A percentile compares a stretch with the other conserved stretches of the same genome.
phyloP scores from a whole-genome alignment of 805 yeast species.

The Candida argentea region DNA sequence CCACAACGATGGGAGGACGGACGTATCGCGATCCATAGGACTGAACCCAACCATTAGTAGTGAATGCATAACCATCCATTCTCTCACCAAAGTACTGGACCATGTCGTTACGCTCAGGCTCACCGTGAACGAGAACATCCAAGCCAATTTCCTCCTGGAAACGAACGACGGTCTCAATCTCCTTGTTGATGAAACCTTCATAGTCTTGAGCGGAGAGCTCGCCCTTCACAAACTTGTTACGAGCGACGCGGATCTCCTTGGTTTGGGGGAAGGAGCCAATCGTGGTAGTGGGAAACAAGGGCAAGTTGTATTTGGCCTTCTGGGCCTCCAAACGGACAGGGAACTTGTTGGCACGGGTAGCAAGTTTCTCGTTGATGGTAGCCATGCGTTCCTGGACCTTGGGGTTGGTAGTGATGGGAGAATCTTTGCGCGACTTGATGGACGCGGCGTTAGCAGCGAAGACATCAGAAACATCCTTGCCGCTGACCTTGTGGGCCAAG shows the following conservation, averaged over 20 bases:
- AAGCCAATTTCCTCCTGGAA: constrained; percentile 99
- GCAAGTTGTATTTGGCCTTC: constrained; percentile 80
- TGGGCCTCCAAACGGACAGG: constrained; percentile 81
- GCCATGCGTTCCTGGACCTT: constrained; percentile 83
- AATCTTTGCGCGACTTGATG: constrained; percentile 74
- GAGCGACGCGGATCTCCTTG: constrained; percentile 95
- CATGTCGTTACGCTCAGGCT: constrained; percentile 99
- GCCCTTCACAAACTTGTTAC: constrained; percentile 98
- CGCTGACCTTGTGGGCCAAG: constrained; percentile 79
- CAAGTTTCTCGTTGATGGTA: constrained; percentile 61
- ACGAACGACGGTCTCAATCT: constrained; percentile 89
- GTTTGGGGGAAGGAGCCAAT: constrained; percentile 99
- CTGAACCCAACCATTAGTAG: constrained; percentile 99
- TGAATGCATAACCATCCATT: constrained; percentile 96
- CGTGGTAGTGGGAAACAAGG: constrained; percentile 99
- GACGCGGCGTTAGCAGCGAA: constrained; percentile 83
- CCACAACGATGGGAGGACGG: constrained; percentile 98
- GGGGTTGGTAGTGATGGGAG: constrained; percentile 84
- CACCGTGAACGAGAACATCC: constrained; percentile 99
- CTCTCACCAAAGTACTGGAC: constrained; percentile 99
- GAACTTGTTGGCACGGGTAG: constrained; percentile 83
- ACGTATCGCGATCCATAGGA: constrained; percentile 99
- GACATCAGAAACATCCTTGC: constrained; percentile 66
- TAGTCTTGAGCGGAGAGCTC: constrained; percentile 89
- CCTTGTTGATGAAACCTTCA: constrained; percentile 93